These are phyloP conservation scores for Chrysoporthe austroafricana DNA, from an alignment of 2,329 filamentous ascomycete genomes.

Conservation along the genomic window DNA sequence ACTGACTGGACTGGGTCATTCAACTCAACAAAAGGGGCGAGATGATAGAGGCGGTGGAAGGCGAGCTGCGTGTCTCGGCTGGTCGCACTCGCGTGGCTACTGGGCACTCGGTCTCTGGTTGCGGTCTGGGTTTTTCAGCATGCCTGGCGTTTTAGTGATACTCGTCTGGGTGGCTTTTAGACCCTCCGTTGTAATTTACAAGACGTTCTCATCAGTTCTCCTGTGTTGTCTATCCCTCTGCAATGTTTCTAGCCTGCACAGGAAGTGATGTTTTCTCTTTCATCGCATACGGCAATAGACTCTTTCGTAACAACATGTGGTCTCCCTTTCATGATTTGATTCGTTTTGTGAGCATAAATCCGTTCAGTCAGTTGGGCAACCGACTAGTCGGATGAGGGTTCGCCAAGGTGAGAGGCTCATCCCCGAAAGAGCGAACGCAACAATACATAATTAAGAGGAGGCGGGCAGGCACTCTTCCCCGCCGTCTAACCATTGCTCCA, in stretches of 20 bases:
- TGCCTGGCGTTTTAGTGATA: constrained; percentile 30
- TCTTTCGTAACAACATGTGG: not conserved
- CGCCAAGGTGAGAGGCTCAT: not conserved
- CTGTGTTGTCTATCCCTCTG: constrained; percentile 8
- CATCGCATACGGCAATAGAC: constrained; percentile 20
- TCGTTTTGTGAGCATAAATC: not conserved
- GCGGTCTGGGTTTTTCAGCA: constrained; percentile 29
- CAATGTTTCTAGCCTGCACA: constrained; percentile 4
- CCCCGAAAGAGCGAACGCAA: not conserved
- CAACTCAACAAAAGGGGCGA: constrained; percentile 29
- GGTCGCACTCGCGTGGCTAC: constrained; percentile 15
- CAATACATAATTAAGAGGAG: too few relatives aligned
- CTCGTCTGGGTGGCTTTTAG: constrained; percentile 30
- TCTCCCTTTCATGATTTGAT: not conserved
- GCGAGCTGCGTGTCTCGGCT: constrained; percentile 39
- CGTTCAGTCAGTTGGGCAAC: not conserved
- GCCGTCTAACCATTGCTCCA: too few relatives aligned
- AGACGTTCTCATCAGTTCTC: constrained; percentile 23
- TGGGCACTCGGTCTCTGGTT: constrained; percentile 17
- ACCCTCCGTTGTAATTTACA: constrained; percentile 31
- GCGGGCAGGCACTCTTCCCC: too few relatives aligned
- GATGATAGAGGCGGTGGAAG: constrained; percentile 33
- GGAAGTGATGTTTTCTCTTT: constrained; percentile 2
- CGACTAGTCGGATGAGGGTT: not conserved
- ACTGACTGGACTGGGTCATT: constrained; percentile 29